These are phyloP conservation scores for Cytospora paraplurivora DNA, from an alignment of 2,329 filamentous ascomycete species.

Conservation along the genomic window DNA sequence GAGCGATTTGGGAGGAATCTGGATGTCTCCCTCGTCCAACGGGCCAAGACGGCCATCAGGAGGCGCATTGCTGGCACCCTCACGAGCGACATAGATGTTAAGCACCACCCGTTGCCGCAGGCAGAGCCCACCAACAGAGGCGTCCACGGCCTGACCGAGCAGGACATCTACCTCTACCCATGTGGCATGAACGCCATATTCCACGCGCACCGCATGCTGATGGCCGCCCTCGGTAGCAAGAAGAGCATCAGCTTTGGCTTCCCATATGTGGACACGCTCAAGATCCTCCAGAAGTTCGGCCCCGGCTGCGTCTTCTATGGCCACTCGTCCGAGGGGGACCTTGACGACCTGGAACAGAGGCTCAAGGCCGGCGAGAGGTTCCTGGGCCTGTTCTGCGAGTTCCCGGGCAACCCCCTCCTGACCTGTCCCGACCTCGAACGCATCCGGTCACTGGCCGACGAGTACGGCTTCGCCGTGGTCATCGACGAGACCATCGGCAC, in stretches of 20 bases:
- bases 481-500: slow-evolving; percentile 97
- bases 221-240: slow-evolving; percentile 62
- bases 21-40: slow-evolving; percentile 73
- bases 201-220: slow-evolving; percentile 75
- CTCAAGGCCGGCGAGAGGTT: slow-evolving; percentile 74
- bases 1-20: slow-evolving; percentile 93
- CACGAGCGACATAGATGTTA: slow-evolving; percentile 68
- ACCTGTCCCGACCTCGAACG: slow-evolving; percentile 80
- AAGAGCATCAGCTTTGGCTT: slow-evolving; percentile 96
- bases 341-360: slow-evolving; percentile 79
- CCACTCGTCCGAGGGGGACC: slow-evolving; percentile 71
- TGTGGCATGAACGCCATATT: slow-evolving; percentile 96
- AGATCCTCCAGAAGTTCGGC: slow-evolving; percentile 92
- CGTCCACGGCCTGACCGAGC: slow-evolving; percentile 70
- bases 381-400: slow-evolving; percentile 88
- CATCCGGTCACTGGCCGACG: slow-evolving; percentile 78
- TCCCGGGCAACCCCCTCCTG: slow-evolving; percentile 88
- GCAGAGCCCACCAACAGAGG: slow-evolving; percentile 54
- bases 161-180: slow-evolving; percentile 87
- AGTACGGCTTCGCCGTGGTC: slow-evolving; percentile 85
- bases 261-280: slow-evolving; percentile 94
- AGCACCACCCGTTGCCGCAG: slow-evolving; percentile 52
- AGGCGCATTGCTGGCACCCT: slow-evolving; percentile 87
- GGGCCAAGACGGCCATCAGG: slow-evolving; percentile 83
- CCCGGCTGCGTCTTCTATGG: slow-evolving; percentile 89